Conservation (phyloP, 257 asterid genomes). For the Solanum rostratum region DNA sequence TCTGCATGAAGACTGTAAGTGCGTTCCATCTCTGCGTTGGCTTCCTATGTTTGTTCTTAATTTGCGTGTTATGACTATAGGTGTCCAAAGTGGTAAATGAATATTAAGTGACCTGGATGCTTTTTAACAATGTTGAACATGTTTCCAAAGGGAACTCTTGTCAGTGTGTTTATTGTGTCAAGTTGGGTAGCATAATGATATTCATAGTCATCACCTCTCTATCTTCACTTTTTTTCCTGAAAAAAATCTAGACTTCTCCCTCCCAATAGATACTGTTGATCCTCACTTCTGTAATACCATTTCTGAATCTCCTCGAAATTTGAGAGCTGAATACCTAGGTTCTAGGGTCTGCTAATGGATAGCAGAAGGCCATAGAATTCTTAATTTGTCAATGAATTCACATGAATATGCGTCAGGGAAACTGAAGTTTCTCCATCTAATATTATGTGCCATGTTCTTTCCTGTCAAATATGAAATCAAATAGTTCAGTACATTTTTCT, state of each 20-base stretch:
- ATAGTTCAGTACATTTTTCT: not conserved
- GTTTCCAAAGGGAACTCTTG: not conserved
- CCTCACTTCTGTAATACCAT: not conserved
- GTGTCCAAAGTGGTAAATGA: not conserved
- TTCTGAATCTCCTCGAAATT: not conserved
- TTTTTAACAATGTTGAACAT: not conserved
- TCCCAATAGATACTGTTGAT: not conserved
- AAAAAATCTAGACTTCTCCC: not conserved
- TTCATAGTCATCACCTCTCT: not conserved
- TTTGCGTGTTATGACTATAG: not conserved
- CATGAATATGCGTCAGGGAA: not conserved
- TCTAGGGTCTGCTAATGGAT: not conserved
- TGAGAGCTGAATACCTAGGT: not conserved
- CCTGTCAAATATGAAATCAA: not conserved
- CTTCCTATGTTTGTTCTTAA: not conserved
- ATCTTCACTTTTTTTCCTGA: not conserved
- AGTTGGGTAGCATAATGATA: not conserved
- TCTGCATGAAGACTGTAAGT: conserved; percentile 59
- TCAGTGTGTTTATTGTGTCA: not conserved
- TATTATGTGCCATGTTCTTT: not conserved
- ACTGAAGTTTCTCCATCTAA: not conserved
- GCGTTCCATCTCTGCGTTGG: not conserved
- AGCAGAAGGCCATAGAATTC: not conserved
- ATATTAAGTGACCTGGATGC: not conserved
- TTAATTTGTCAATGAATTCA: not conserved